Evolutionary conservation across 768 basidiomycete species (phyloP).

Genomic region (Tylopilus balloui): DNA sequence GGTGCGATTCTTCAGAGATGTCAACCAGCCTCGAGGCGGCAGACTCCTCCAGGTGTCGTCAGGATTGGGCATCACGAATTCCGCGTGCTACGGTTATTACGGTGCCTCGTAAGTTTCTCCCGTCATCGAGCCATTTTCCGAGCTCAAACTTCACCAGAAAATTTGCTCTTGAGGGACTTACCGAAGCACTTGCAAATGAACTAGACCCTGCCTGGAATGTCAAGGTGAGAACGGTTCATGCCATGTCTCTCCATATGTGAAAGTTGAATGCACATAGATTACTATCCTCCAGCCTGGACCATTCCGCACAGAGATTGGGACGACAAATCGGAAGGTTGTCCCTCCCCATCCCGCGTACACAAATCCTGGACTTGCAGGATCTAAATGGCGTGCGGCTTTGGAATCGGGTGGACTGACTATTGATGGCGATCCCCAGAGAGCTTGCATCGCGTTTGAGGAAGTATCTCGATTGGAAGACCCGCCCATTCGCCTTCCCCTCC

Average conservation of each 20-base stretch:
- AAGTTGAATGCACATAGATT: conserved; percentile 7
- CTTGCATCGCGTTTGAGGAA: conserved; percentile 18
- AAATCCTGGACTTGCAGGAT: conserved; percentile 5
- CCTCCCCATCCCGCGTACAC: conserved; percentile 18
- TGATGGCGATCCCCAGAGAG: conserved; percentile 21
- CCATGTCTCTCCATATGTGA: not conserved
- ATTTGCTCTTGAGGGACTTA: conserved; percentile 26
- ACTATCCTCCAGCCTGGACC: conserved; percentile 23
- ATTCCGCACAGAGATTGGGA: conserved; percentile 5
- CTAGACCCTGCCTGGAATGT: conserved; percentile 19
- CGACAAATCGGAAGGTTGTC: not conserved
- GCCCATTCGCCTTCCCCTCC: conserved; percentile 20
- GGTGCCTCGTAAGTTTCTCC: conserved; percentile 22
- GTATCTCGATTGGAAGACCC: conserved; percentile 18
- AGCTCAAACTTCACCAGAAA: conserved; percentile 6
- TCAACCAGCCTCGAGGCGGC: conserved; percentile 34
- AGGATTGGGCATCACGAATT: conserved; percentile 14
- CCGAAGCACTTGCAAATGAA: conserved; percentile 15
- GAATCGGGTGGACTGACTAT: not conserved
- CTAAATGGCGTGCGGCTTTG: conserved; percentile 2
- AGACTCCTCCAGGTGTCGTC: conserved; percentile 36
- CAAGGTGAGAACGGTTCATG: conserved; percentile 6
- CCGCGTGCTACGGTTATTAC: conserved; percentile 18
- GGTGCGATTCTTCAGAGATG: conserved; percentile 29
- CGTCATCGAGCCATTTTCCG: not conserved